phyloP scores from a whole-genome alignment of 257 asterid genomes.

The Forsythia suspensa region DNA sequence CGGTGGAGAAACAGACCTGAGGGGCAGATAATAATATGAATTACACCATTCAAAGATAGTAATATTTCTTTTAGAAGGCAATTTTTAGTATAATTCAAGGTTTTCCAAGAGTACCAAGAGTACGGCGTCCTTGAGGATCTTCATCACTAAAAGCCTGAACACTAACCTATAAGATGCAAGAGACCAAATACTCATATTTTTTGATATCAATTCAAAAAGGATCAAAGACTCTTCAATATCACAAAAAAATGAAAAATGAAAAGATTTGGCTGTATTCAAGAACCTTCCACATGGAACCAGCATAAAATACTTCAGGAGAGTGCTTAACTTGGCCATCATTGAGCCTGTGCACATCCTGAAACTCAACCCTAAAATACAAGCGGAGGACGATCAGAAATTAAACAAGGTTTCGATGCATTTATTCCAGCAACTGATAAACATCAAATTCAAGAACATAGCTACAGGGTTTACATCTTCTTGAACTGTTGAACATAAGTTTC shows the following conservation, averaged over 20 bases:
- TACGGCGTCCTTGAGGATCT: constrained; percentile 97
- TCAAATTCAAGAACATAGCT: constrained; percentile 14
- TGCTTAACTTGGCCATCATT: constrained; percentile 93
- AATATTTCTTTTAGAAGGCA: neutral
- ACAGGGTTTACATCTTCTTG: constrained; percentile 6
- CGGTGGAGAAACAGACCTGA: constrained; percentile 97
- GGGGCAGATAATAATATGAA: constrained; percentile 19
- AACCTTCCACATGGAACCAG: constrained; percentile 99
- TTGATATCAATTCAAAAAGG: constrained; percentile 15
- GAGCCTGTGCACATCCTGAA: constrained; percentile 88
- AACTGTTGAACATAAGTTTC: neutral
- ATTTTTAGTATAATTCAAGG: constrained; percentile 1
- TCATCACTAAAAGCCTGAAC: constrained; percentile 97
- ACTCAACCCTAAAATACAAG: constrained; percentile 75
- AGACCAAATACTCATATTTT: constrained; percentile 19
- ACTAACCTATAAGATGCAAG: constrained; percentile 62
- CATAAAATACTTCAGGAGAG: constrained; percentile 89
- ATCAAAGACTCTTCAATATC: constrained; percentile 3
- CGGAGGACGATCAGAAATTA: constrained; percentile 23
- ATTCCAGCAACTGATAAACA: neutral
- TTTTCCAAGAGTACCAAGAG: constrained; percentile 65
- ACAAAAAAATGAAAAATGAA: neutral
- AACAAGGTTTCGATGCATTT: neutral
- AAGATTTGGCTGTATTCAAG: constrained; percentile 15
- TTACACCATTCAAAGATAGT: constrained; percentile 7